Evolutionary conservation across 768 basidiomycete genomes (phyloP).

Genomic region (Pleurotus ostreatus): DNA sequence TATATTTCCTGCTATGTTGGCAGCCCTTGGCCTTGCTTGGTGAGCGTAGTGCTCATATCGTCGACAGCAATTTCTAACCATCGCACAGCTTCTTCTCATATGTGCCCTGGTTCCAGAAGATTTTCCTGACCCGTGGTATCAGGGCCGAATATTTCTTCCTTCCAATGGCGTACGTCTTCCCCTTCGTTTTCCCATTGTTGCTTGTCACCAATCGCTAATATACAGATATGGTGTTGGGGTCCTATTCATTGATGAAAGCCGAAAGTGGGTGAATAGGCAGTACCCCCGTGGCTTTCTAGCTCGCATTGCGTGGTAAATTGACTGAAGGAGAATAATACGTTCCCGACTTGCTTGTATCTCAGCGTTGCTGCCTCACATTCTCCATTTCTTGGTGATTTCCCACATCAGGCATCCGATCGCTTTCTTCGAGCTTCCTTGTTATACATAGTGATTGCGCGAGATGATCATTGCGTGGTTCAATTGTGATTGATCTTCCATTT

Average conservation of each 20-base stretch:
- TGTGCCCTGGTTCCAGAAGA: slow-evolving; percentile 40
- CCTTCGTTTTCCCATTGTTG: slow-evolving; percentile 16
- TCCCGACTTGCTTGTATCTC: no score
- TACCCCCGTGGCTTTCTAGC: neutral
- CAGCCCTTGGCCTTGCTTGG: slow-evolving; percentile 39
- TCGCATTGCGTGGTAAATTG: neutral
- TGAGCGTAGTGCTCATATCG: slow-evolving; percentile 27
- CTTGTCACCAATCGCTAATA: neutral
- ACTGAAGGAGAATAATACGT: no score
- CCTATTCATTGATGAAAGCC: neutral
- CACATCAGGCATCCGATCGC: no score
- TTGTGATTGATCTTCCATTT: no score
- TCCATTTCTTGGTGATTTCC: no score
- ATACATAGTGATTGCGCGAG: no score
- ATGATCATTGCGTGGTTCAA: no score
- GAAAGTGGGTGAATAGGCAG: neutral
- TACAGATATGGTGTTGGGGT: neutral
- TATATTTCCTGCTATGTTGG: slow-evolving; percentile 41
- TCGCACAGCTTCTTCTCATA: slow-evolving; percentile 35
- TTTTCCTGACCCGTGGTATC: slow-evolving; percentile 47
- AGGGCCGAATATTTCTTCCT: slow-evolving; percentile 45
- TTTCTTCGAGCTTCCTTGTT: no score
- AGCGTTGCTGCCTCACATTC: no score
- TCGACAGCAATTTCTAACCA: neutral
- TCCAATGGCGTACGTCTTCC: slow-evolving; percentile 40